Percentiles rank a stretch among this genome's conserved stretches.
Conservation (phyloP, 495 filamentous ascomycete genomes). For the Penicillium angulare region DNA sequence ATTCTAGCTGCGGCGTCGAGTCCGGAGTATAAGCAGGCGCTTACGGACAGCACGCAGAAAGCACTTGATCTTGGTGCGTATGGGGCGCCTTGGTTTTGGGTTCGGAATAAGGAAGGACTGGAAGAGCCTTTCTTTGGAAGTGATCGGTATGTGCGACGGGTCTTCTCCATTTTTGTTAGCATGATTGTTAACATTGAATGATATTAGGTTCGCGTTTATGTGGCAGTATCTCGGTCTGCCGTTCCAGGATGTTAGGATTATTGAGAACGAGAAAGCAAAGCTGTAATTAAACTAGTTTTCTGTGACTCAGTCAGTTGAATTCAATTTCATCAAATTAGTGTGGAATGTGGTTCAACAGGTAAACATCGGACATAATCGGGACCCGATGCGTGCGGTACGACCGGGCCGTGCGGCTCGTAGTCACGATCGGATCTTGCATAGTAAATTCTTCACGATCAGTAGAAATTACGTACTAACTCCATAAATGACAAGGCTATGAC, state of each 20-base stretch:
- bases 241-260: constrained; percentile 30
- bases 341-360: background rate
- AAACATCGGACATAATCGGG: background rate
- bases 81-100: constrained; percentile 75
- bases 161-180: constrained; percentile 22
- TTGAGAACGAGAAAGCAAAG: constrained; percentile 24
- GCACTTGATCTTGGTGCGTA: constrained; percentile 63
- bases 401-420: constrained; percentile 1
- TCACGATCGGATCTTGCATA: too few relatives aligned
- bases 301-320: background rate
- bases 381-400: background rate
- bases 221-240: constrained; percentile 40
- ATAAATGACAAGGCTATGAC: background rate
- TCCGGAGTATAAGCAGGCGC: constrained; percentile 55
- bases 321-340: background rate
- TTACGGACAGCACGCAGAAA: constrained; percentile 58
- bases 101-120: constrained; percentile 54
- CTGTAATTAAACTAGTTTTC: constrained; percentile 9
- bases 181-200: constrained; percentile 8
- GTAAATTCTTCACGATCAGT: too few relatives aligned
- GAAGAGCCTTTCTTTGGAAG: constrained; percentile 76
- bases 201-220: constrained; percentile 35
- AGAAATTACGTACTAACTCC: background rate
- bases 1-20: constrained; percentile 51
- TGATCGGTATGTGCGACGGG: constrained; percentile 51